A percentile compares a stretch with the other conserved stretches of the same genome.
Evolutionary conservation across 768 basidiomycete species (phyloP).

Genomic region (Serendipita sp.): DNA sequence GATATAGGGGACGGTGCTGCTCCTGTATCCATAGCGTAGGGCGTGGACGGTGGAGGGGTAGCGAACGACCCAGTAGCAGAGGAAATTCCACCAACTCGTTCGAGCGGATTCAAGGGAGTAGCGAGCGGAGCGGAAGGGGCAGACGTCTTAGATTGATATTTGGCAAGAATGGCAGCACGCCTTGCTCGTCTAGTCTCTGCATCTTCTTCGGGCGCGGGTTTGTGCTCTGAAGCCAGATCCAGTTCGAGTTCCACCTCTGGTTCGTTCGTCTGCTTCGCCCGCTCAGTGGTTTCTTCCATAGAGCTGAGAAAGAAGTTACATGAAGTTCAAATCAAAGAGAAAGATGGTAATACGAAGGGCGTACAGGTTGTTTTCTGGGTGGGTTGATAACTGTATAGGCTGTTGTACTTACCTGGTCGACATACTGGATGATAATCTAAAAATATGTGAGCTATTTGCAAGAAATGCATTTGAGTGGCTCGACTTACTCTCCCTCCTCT

Average conservation of each 20-base stretch:
- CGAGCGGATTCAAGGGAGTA: slow-evolving; percentile 1
- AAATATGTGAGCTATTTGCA: slow-evolving; percentile 9
- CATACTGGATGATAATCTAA: slow-evolving; percentile 46
- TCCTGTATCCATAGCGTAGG: neutral
- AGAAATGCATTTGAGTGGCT: too few species aligned
- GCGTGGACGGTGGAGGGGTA: slow-evolving; percentile 33
- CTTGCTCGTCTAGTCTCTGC: slow-evolving; percentile 51
- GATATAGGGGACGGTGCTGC: neutral
- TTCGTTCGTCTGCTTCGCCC: neutral
- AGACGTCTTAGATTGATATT: slow-evolving; percentile 32
- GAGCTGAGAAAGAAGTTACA: neutral
- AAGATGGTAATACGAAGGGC: slow-evolving; percentile 7
- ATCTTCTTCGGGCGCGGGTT: slow-evolving; percentile 37
- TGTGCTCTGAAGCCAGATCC: slow-evolving; percentile 36
- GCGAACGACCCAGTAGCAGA: slow-evolving; percentile 21
- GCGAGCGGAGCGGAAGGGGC: neutral
- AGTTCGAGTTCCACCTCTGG: slow-evolving; percentile 29
- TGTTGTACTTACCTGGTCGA: slow-evolving; percentile 15
- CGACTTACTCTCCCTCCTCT: slow-evolving; percentile 90
- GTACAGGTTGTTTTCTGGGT: slow-evolving; percentile 14
- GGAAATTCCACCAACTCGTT: slow-evolving; percentile 35
- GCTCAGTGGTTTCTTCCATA: neutral
- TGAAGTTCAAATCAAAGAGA: neutral
- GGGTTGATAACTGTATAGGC: slow-evolving; percentile 16
- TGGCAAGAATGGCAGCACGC: slow-evolving; percentile 65